Conservation (phyloP, 805 yeast species). For the Hanseniaspora mollemarum region DNA sequence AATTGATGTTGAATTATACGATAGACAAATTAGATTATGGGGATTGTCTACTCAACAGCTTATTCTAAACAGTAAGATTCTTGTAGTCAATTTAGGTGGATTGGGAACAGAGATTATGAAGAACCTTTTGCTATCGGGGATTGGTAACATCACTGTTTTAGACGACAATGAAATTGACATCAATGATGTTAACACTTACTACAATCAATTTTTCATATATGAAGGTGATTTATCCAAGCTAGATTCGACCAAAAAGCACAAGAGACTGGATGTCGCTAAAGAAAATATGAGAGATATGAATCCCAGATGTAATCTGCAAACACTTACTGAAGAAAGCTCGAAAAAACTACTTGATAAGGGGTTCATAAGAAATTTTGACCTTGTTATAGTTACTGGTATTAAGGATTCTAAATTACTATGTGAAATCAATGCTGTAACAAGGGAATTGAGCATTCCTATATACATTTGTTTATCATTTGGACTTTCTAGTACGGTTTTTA, state of each 20-base stretch:
- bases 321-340: slow-evolving; percentile 29
- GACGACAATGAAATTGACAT: slow-evolving; percentile 59
- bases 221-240: slow-evolving; percentile 33
- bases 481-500: slow-evolving; percentile 67
- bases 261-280: slow-evolving; percentile 44
- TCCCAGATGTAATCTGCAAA: slow-evolving; percentile 53
- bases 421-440: slow-evolving; percentile 43
- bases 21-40: slow-evolving; percentile 91
- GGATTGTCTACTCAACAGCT: slow-evolving; percentile 82
- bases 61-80: slow-evolving; percentile 58
- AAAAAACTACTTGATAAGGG: slow-evolving; percentile 20
- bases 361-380: slow-evolving; percentile 36
- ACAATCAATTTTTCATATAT: slow-evolving; percentile 59
- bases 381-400: slow-evolving; percentile 68
- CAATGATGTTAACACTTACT: slow-evolving; percentile 26
- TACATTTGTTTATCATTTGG: slow-evolving; percentile 66
- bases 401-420: slow-evolving; percentile 30
- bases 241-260: slow-evolving; percentile 33
- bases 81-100: slow-evolving; percentile 63
- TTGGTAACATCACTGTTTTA: slow-evolving; percentile 62
- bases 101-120: slow-evolving; percentile 74
- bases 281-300: slow-evolving; percentile 60
- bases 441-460: slow-evolving; percentile 50
- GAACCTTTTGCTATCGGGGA: slow-evolving; percentile 77
- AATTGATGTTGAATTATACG: slow-evolving; percentile 86